Percentiles rank a stretch among this genome's conserved stretches.
Conservation (phyloP, 2,329 filamentous ascomycete genomes). For the Didymella segeticola region DNA sequence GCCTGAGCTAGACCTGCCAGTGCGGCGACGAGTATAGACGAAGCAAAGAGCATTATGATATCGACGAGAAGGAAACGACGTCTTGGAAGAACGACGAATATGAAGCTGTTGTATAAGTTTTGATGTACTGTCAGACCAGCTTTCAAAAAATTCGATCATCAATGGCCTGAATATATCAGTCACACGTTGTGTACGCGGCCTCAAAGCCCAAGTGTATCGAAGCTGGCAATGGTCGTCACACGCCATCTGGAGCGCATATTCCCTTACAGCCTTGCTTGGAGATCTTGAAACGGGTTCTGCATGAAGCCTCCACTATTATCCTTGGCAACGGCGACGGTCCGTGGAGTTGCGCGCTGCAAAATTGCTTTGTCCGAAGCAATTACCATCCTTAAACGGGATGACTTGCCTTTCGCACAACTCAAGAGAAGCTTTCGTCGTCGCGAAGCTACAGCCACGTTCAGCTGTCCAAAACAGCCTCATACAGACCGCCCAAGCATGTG, state of each 20-base stretch:
- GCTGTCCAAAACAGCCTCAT: too few relatives aligned
- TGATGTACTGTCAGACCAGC: not conserved
- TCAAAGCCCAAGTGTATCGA: conserved; percentile 21
- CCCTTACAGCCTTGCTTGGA: conserved; percentile 12
- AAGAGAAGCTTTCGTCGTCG: too few relatives aligned
- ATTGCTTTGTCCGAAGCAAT: not conserved
- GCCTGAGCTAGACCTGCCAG: conserved; percentile 37
- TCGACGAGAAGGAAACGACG: not conserved
- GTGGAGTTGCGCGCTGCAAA: not conserved
- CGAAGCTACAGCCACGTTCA: too few relatives aligned
- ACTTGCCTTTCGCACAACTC: not conserved
- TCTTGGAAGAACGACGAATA: not conserved
- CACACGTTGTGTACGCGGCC: conserved; percentile 30
- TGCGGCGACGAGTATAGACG: conserved; percentile 32
- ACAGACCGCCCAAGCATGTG: too few relatives aligned
- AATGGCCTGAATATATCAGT: conserved; percentile 25
- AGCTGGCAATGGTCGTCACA: conserved; percentile 32
- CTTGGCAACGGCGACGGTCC: conserved; percentile 30
- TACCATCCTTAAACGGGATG: too few relatives aligned
- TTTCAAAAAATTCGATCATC: conserved; percentile 4
- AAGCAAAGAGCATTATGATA: conserved; percentile 33
- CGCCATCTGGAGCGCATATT: conserved; percentile 21
- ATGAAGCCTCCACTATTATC: conserved; percentile 22
- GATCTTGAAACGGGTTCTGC: conserved; percentile 41
- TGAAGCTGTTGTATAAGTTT: not conserved